Evolutionary conservation across 495 filamentous ascomycete species (phyloP), one percentile per base, ranked within the genome.

Genomic region (Penicillium diatomitis): DNA sequence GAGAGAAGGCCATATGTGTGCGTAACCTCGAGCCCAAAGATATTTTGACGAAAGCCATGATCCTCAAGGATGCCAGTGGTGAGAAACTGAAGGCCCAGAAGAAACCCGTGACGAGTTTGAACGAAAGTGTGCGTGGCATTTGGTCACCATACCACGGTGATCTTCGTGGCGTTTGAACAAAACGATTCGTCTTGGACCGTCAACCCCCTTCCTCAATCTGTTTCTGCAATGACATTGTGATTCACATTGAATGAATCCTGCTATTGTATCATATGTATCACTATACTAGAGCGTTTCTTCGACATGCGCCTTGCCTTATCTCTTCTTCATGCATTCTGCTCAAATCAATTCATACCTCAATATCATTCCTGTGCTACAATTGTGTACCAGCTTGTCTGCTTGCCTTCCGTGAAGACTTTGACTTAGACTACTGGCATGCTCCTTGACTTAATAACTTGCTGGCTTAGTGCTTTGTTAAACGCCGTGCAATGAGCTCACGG

Each of bases 131-230:
- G 9, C 83, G 92, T 73, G 92, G 92, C 49, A 80, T 97, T 53
- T 98, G 91, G 90, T 85, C 81, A 72, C 90, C 90, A 38, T 95
- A 86, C 64, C 92, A 97, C 67, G 89, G 90, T 38, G 71, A 68
- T 47, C 35, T 70, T 48, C 72, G 72, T 49, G 58, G 62, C 36
- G 67, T 74, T 46, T 75, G 61, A 59, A 47, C 53, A 50, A 43
- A 37, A 42, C 50, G 52, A 49, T 58, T 59, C 60, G 52, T 51
- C 63, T 38, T 51, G 42, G 60, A 49, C 53, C 46, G 53, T 58
- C 49, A 52, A 28, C n/a, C 2, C 1, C 20, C 20, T 20, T 20
- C 20, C 20, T 20, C 20, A 20, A 20, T 20, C 20, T 20, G 20
- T 42, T 48, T 37, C 50, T 47, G 52, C 48, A 41, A 47, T 49